These are phyloP conservation scores for Sclerotinia nivalis DNA, from an alignment of 2,329 filamentous ascomycete species.

Conservation along the genomic window DNA sequence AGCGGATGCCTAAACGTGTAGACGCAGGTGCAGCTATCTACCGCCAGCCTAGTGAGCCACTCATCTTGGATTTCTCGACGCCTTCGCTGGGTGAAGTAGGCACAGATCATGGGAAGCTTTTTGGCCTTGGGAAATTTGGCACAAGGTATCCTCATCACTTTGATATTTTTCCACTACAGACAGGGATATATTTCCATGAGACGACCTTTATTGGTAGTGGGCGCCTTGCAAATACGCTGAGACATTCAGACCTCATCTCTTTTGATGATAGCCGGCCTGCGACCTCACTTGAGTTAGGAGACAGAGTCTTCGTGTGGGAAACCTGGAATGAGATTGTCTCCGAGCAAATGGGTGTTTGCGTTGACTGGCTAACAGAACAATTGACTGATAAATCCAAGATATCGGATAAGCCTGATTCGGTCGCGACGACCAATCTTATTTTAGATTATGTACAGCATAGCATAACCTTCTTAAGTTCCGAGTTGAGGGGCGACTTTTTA, in stretches of 20 bases:
- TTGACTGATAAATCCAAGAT: slow-evolving; percentile 23
- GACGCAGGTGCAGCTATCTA: slow-evolving; percentile 40
- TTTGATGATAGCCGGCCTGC: slow-evolving; percentile 35
- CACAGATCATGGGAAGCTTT: slow-evolving; percentile 45
- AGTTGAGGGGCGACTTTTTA: slow-evolving; percentile 33
- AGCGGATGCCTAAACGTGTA: slow-evolving; percentile 36
- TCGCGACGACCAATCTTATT: slow-evolving; percentile 31
- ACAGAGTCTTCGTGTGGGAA: slow-evolving; percentile 55
- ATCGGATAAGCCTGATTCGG: slow-evolving; percentile 22
- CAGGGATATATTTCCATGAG: slow-evolving; percentile 59
- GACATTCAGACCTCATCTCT: slow-evolving; percentile 36
- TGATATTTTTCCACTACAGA: slow-evolving; percentile 59
- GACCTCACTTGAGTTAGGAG: slow-evolving; percentile 50
- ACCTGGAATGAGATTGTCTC: slow-evolving; percentile 59
- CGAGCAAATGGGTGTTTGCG: slow-evolving; percentile 61
- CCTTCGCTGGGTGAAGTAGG: slow-evolving; percentile 30
- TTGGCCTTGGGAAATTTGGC: slow-evolving; percentile 60
- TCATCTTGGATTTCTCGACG: slow-evolving; percentile 35
- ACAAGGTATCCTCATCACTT: slow-evolving; percentile 63
- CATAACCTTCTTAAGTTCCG: slow-evolving; percentile 28
- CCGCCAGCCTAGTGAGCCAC: slow-evolving; percentile 40
- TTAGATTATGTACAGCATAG: slow-evolving; percentile 39
- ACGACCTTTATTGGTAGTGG: slow-evolving; percentile 60
- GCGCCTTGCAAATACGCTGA: slow-evolving; percentile 44
- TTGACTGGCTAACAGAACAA: slow-evolving; percentile 58